These are phyloP conservation scores for Carex cristatella DNA, from an alignment of 176 grass and related monocot genomes.

Conservation along the genomic window DNA sequence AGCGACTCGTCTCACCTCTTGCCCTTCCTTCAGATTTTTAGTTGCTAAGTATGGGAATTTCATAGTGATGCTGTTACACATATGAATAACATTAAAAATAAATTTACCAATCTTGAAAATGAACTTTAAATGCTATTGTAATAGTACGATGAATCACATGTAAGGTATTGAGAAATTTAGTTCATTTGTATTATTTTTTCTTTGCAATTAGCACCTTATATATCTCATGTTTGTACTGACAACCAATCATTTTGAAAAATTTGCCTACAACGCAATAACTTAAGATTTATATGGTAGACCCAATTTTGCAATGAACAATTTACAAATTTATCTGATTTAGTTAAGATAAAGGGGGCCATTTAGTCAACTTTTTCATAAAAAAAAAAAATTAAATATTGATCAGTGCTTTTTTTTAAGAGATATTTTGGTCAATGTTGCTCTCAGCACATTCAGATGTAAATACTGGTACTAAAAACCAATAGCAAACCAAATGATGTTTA, in stretches of 20 bases:
- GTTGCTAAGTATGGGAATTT: slow-evolving; percentile 87
- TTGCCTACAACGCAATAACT: neutral
- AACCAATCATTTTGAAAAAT: neutral
- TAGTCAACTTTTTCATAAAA: neutral
- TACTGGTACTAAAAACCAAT: neutral
- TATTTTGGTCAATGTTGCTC: neutral
- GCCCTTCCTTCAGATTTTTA: slow-evolving; percentile 77
- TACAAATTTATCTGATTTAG: neutral
- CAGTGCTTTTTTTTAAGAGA: neutral
- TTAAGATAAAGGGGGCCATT: neutral
- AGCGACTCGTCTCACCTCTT: slow-evolving; percentile 71
- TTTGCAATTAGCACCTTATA: neutral
- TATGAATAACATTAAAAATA: neutral
- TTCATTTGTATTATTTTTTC: neutral
- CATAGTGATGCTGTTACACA: slow-evolving; percentile 54
- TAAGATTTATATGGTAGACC: neutral
- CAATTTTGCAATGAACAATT: neutral
- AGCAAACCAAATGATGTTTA: neutral
- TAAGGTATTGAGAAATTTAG: neutral
- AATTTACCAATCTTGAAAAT: neutral
- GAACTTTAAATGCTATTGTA: neutral
- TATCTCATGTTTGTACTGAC: neutral
- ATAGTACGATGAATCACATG: neutral
- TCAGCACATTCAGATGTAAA: neutral
- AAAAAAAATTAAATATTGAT: neutral